phyloP scores from a whole-genome alignment of 306 rosid species.

The Morella rubra region DNA sequence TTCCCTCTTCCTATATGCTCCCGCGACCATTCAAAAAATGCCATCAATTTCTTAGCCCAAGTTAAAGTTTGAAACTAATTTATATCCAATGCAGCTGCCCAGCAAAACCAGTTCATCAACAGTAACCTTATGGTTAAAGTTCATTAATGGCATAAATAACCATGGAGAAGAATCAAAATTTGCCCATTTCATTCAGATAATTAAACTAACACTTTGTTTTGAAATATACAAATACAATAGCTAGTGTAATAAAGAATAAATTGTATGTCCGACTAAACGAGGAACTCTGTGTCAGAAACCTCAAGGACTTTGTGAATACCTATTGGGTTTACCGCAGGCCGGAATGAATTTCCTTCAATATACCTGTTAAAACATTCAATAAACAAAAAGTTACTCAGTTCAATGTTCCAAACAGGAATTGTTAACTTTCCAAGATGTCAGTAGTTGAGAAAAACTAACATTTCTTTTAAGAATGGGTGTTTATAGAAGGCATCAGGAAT shows the following conservation, averaged over 20 bases:
- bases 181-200: conserved; percentile 46
- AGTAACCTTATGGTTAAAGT: conserved; percentile 7
- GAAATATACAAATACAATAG: conserved; percentile 35
- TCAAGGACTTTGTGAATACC: conserved; percentile 90
- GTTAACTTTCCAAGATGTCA: neutral
- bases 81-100: conserved; percentile 13
- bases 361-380: conserved; percentile 46
- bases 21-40: neutral
- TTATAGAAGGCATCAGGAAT: conserved; percentile 85
- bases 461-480: conserved; percentile 92
- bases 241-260: conserved; percentile 21
- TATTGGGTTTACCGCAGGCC: conserved; percentile 79
- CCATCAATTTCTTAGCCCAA: neutral
- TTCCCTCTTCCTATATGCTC: neutral
- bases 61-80: conserved; percentile 7
- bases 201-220: conserved; percentile 35
- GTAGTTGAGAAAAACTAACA: conserved; percentile 59
- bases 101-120: conserved; percentile 21
- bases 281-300: conserved; percentile 86
- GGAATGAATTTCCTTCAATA: conserved; percentile 83
- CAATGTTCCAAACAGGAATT: conserved; percentile 12
- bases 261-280: conserved; percentile 49
- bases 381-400: conserved; percentile 17
- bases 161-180: conserved; percentile 27
- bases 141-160: conserved; percentile 12